These are phyloP conservation scores for Nakataea oryzae DNA, from an alignment of 2,329 filamentous ascomycete genomes.

Conservation along the genomic window DNA sequence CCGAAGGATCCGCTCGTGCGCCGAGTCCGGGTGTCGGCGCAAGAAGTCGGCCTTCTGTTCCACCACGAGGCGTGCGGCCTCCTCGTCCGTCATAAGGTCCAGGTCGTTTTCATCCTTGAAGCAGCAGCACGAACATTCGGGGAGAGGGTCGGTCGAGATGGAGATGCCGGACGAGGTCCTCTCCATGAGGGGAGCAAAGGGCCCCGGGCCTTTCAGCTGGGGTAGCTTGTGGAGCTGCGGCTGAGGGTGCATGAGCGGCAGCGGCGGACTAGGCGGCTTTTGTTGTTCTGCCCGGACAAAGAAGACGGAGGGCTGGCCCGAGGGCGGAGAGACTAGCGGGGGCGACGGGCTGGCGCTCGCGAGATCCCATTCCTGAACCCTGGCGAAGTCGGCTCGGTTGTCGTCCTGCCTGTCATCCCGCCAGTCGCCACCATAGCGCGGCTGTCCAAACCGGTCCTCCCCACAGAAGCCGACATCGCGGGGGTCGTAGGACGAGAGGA, in stretches of 20 bases:
- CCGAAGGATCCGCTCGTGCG: conserved; percentile 46
- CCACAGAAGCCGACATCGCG: background rate
- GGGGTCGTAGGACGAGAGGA: background rate
- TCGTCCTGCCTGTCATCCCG: background rate
- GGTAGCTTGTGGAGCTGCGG: conserved; percentile 3
- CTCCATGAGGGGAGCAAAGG: conserved; percentile 22
- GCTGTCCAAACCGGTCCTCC: background rate
- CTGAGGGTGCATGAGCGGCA: background rate
- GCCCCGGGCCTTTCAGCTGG: background rate
- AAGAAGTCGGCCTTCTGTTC: conserved; percentile 33
- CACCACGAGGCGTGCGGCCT: conserved; percentile 37
- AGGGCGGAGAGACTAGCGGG: background rate
- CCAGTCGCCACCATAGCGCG: background rate
- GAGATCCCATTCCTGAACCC: background rate
- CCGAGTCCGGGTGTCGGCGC: conserved; percentile 35
- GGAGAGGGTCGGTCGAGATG: conserved; percentile 28
- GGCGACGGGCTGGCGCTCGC: background rate
- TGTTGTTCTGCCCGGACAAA: background rate
- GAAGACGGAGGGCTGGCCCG: background rate
- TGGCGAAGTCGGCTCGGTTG: background rate
- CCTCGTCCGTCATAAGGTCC: conserved; percentile 31
- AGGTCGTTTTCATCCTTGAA: conserved; percentile 20
- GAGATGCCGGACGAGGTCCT: conserved; percentile 38
- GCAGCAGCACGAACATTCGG: background rate
- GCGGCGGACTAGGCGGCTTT: background rate